Evolutionary conservation across 2,329 filamentous ascomycete genomes (phyloP), one percentile per base, ranked within the genome.

Genomic region (Ascochyta viciae-villosae): DNA sequence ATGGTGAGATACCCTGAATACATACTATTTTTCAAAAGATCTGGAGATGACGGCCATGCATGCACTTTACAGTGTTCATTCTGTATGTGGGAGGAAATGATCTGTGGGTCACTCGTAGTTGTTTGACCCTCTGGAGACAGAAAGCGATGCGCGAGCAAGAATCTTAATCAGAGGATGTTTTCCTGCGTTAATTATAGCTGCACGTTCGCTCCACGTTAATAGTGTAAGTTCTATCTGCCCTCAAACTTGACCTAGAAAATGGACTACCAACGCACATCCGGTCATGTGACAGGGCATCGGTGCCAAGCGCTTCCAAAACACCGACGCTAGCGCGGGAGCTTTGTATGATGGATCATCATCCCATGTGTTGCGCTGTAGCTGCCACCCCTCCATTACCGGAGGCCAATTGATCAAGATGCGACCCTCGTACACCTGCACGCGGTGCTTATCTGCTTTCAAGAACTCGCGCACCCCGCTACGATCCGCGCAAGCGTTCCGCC

Each of bases 351-450:
- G 53, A 55, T 55, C 48, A 57, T 52, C 54, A 45, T 52, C 33
- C 16, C 13, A 37, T 52, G 48, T 44, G 35, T 41, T 23, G 48
- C 42, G 39, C 38, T 43, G 29, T 16, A 51, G 53, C 44, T 27
- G 33, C 16, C 39, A 39, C 39, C 33, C 48, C 42, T 57, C 39
- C 39, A 35, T 22, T 48, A 19, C 26, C 38, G 15, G 34, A 52
- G 62, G 46, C 53, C 51, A 44, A 53, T 52, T 54, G 48, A 48
- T 31, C 67, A 71, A 31, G 19, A 78, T 78, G 76, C 70, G 73
- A 63, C 62, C 73, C 22, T 66, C 72, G 6, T 77, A 77, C 51
- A 78, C 76, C 6, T 78, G 77, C 63, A 76, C 71, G 57, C 68
- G 72, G 52, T 78, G 76, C 54, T 61, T 78, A 41, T 72, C 68